These are phyloP conservation scores for Colletotrichum sp. DNA, from an alignment of 2,329 filamentous ascomycete species.

Conservation along the genomic window DNA sequence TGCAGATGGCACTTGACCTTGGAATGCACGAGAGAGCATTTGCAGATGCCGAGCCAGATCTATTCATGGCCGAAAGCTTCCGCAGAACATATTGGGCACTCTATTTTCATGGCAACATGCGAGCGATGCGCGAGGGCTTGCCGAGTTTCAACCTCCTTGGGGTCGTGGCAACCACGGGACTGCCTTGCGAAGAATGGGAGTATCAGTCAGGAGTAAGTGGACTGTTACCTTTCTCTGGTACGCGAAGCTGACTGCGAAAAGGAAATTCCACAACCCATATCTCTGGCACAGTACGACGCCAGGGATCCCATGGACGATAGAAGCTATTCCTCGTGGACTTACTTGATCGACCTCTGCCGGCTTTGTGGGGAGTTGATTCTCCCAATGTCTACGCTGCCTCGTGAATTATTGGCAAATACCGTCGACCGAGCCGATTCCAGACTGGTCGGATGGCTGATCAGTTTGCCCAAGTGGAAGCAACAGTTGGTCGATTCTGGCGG, in stretches of 20 bases:
- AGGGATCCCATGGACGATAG: conserved; percentile 37
- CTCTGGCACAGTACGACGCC: conserved; percentile 37
- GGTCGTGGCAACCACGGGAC: conserved; percentile 35
- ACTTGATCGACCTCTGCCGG: conserved; percentile 40
- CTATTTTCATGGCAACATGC: conserved; percentile 33
- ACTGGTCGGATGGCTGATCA: conserved; percentile 41
- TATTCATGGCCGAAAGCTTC: conserved; percentile 43
- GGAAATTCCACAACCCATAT: conserved; percentile 37
- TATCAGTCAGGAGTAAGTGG: conserved; percentile 42
- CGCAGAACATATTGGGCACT: conserved; percentile 46
- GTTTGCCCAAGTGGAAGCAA: conserved; percentile 43
- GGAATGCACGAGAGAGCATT: conserved; percentile 37
- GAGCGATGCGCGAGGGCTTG: conserved; percentile 24
- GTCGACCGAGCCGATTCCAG: conserved; percentile 38
- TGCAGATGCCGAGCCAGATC: conserved; percentile 34
- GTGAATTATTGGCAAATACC: conserved; percentile 27
- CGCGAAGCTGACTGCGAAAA: conserved; percentile 20
- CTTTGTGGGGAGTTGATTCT: conserved; percentile 36
- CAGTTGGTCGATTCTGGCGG: conserved; percentile 40
- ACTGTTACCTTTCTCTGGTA: neutral
- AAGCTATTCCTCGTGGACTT: conserved; percentile 42
- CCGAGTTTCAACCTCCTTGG: conserved; percentile 30
- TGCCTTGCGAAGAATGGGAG: conserved; percentile 46
- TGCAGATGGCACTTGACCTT: conserved; percentile 34
- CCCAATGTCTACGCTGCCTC: conserved; percentile 27